Base-by-base conservation (phyloP, 2,329 filamentous ascomycete species). In the Fusarium udum region DNA sequence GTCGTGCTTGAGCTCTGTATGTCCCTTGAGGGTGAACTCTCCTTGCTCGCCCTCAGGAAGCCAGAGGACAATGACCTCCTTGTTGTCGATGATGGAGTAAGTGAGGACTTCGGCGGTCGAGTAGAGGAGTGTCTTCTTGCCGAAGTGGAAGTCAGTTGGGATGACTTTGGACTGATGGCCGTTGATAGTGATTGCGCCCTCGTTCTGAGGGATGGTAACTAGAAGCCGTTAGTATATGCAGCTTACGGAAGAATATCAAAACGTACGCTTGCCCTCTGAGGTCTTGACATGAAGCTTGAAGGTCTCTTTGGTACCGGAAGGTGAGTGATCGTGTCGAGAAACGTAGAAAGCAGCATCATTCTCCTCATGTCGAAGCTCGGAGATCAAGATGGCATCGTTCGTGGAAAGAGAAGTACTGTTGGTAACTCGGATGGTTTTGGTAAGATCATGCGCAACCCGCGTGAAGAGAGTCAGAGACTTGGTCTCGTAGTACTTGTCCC, bases 91-190 rank as follows among this genome's bases (percentile, higher is more conserved):
- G 1, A 84, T 69, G 1, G 86, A 81, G 61, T 87, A 87, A 69
- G 85, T 89, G 16, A 89, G 76, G 1, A 90, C 82, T 67, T 90
- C 88, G 0, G 87, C 86, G 2, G 88, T 89, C 2, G 87, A 88
- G 76, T 90, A 90, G 0, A 90, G 76, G 1, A 90, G 77, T 1
- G 79, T 85, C 67, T 87, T 82, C 13, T 80, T 78, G 3, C 89
- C 89, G 43, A 90, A 85, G 3, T 71, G 78, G 64, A 90, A 92
- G 72, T 91, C 89, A 0, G 89, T 89, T 0, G 89, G 87, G 7
- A 91, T 78, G 22, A 92, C 87, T 82, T 91, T 91, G 13, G 89
- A 87, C 62, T 91, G 87, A 42, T 90, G 87, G 3, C 90, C 90
- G 62, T 90, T 86, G 45, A 92, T 83, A 11, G 85, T 82, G 49